Evolutionary conservation across 805 yeast genomes (phyloP).

Genomic region (Wickerhamiella brachini): DNA sequence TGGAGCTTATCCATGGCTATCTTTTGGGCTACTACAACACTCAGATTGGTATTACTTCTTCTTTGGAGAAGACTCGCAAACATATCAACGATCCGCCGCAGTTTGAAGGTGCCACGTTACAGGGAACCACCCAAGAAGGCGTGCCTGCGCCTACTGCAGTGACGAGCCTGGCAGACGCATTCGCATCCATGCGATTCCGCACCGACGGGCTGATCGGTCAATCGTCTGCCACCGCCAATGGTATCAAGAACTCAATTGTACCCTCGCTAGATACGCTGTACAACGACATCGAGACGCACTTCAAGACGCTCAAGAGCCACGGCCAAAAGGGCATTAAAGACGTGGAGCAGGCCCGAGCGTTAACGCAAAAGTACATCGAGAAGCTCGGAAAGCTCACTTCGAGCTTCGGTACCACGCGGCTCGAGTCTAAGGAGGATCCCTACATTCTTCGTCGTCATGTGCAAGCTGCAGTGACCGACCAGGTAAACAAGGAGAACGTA

Average conservation of each 20-base stretch:
- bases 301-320: conserved; percentile 26
- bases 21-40: conserved; percentile 18
- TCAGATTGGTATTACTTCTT: conserved; percentile 20
- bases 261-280: conserved; percentile 31
- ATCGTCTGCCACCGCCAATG: conserved; percentile 28
- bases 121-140: conserved; percentile 4
- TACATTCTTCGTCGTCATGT: conserved; percentile 29
- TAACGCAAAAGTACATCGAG: conserved; percentile 28
- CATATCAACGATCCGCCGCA: conserved; percentile 24
- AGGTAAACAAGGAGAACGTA: conserved; percentile 32
- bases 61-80: conserved; percentile 26
- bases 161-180: conserved; percentile 24
- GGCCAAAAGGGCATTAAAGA: conserved; percentile 26
- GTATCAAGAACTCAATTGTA: conserved; percentile 23
- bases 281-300: conserved; percentile 29
- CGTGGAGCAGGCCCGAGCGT: conserved; percentile 23
- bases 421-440: conserved; percentile 34
- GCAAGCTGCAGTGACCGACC: conserved; percentile 26
- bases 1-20: conserved; percentile 21
- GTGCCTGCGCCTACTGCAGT: background rate
- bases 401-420: conserved; percentile 19
- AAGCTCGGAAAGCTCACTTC: conserved; percentile 23
- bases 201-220: conserved; percentile 25
- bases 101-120: conserved; percentile 16
- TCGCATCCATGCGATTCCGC: conserved; percentile 21